A percentile compares a stretch with the other conserved stretches of the same genome.
These are phyloP conservation scores for Torrubiellomyces zombiae DNA, from an alignment of 2,329 filamentous ascomycete genomes.

Conservation along the genomic window DNA sequence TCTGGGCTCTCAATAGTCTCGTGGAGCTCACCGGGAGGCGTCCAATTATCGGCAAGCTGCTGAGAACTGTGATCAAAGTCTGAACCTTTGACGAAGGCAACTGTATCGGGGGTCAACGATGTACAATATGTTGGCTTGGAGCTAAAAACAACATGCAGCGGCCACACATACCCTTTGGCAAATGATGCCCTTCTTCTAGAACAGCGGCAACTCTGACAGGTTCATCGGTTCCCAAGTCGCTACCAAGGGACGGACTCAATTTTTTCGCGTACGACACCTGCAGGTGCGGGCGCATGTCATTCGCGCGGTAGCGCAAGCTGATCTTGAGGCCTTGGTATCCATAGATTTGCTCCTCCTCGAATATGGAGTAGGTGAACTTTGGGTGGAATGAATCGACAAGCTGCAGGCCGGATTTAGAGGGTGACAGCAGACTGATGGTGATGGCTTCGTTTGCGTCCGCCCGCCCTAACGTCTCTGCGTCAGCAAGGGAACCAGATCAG, in stretches of 20 bases:
- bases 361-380: constrained; percentile 78
- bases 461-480: constrained; percentile 29
- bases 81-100: constrained; percentile 45
- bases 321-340: constrained; percentile 75
- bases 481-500: no score
- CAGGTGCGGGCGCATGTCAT: constrained; percentile 64
- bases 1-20: constrained; percentile 44
- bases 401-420: constrained; percentile 31
- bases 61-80: constrained; percentile 46
- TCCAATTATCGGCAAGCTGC: constrained; percentile 29
- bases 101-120: constrained; percentile 29
- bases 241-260: constrained; percentile 45
- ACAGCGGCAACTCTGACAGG: constrained; percentile 52
- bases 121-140: no score
- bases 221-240: constrained; percentile 46
- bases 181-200: constrained; percentile 44
- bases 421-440: constrained; percentile 40
- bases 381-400: constrained; percentile 60
- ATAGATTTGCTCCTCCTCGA: constrained; percentile 84
- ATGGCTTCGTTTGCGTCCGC: constrained; percentile 45
- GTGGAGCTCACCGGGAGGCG: constrained; percentile 60
- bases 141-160: no score
- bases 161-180: constrained; percentile 43
- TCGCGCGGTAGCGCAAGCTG: constrained; percentile 47
- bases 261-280: constrained; percentile 56